Evolutionary conservation across 305 asterid species (phyloP).

Genomic region (Fraxinus albicans): DNA sequence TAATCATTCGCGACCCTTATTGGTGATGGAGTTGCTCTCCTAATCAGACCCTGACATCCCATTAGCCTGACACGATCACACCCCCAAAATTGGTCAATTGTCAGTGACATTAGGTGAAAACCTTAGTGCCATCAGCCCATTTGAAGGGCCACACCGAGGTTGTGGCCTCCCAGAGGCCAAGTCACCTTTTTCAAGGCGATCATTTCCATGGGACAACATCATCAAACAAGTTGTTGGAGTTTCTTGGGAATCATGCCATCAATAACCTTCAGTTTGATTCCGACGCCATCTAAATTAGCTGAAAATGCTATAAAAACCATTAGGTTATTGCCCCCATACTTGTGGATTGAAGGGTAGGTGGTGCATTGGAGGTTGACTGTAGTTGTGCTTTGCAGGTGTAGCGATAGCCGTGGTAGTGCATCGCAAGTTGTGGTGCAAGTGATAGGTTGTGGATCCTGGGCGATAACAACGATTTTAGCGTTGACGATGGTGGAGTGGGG

Average conservation of each 20-base stretch:
- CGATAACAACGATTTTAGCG: no score
- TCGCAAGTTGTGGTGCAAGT: not conserved
- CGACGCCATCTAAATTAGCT: not conserved
- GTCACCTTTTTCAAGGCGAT: not conserved
- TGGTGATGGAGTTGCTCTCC: not conserved
- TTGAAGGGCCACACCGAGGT: not conserved
- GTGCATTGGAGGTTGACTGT: not conserved
- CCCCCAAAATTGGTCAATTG: not conserved
- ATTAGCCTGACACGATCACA: not conserved
- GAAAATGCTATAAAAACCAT: not conserved
- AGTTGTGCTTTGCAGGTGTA: no score
- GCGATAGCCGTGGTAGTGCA: no score
- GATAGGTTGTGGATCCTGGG: not conserved
- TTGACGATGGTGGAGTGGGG: not conserved
- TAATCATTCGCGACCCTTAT: not conserved
- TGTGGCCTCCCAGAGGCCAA: not conserved
- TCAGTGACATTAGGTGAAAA: not conserved
- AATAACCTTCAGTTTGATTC: no score
- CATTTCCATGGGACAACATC: not conserved
- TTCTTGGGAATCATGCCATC: not conserved
- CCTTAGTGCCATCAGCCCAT: not conserved
- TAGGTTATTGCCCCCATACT: not conserved
- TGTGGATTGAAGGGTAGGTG: not conserved
- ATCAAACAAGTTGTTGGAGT: not conserved
- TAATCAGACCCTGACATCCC: not conserved